Base-by-base conservation (phyloP, 768 basidiomycete species). In the Russula griseocarnosa region DNA sequence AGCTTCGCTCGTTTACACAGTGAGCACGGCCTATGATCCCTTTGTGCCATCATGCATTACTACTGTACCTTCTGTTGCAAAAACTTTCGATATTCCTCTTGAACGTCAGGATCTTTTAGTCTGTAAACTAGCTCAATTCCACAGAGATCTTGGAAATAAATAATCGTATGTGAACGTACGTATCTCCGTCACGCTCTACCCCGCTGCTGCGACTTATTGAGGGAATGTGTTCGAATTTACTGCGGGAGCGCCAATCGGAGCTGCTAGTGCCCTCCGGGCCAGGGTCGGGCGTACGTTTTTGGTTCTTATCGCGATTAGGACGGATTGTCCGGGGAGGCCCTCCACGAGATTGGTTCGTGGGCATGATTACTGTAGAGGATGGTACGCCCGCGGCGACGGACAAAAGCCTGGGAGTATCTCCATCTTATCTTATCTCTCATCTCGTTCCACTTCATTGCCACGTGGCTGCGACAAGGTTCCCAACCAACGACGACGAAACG, bases 191-290 rank as follows among this genome's bases (percentile, higher is more conserved):
- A 67, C 82, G 84, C 68, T 86, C 86, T 28, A 90, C 71, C 11
- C 90, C 88, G 67, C 89, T 86, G 69, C 87, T 89, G 46, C 90
- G 80, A 70, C 89, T 91, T 53, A 90, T 82, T 2, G 87, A 88
- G 1, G 88, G 80, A 54, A 91, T 81, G 55, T 81, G 75, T 62
- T 87, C 83, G 34, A 67, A 67, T 28, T 58, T 61, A 34, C 6
- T 42, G 26, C 16, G 34, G 7, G 42, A 4, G n/a, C 22, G 26
- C 22, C 26, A 3, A n/a, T 67, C 30, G 22, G 34, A 42, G n/a
- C 18, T n/a, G 11, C 20, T 10, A 26, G 7, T 8, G n/a, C 46
- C n/a, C 7, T 14, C 38, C 10, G 13, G 32, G 36, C 4, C 38
- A n/a, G 18, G n/a, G 11, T 55, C 44, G 30, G 2, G 18, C 47